Evolutionary conservation across 1,139 yeast species (phyloP).

Genomic region (Yamadazyma diospyri): DNA sequence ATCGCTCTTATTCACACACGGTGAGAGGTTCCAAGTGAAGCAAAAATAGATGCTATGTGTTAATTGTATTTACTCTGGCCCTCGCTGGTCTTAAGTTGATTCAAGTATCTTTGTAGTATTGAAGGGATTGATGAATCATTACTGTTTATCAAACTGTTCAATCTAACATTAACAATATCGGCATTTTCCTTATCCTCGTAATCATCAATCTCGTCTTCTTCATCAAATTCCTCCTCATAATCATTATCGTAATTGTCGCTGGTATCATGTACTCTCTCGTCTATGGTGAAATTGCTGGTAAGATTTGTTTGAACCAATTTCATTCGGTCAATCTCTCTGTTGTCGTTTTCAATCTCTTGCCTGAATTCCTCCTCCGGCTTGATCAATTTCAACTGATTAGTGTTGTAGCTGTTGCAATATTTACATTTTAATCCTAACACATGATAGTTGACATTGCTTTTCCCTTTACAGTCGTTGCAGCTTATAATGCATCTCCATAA

Average conservation of each 20-base stretch:
- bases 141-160: conserved; percentile 22
- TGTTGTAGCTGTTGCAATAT: conserved; percentile 83
- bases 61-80: too few relatives aligned
- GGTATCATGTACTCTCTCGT: conserved; percentile 22
- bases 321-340: conserved; percentile 8
- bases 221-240: conserved; percentile 17
- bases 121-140: conserved; percentile 3
- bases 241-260: conserved; percentile 18
- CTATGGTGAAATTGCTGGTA: conserved; percentile 38
- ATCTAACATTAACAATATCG: conserved; percentile 13
- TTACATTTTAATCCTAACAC: conserved; percentile 84
- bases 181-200: conserved; percentile 17
- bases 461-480: conserved; percentile 89
- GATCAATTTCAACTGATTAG: conserved; percentile 64
- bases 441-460: conserved; percentile 73
- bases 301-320: conserved; percentile 29
- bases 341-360: conserved; percentile 15
- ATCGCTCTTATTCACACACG: too few relatives aligned
- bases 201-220: conserved; percentile 20
- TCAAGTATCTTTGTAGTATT: conserved; percentile 39
- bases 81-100: conserved; percentile 11
- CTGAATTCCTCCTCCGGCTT: conserved; percentile 51
- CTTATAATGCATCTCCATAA: conserved; percentile 73
- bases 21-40: too few relatives aligned
- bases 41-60: too few relatives aligned